Percentiles rank a stretch among this genome's conserved stretches.
phyloP scores from a whole-genome alignment of 805 yeast species.

The Zygosaccharomyces kombuchaensis region DNA sequence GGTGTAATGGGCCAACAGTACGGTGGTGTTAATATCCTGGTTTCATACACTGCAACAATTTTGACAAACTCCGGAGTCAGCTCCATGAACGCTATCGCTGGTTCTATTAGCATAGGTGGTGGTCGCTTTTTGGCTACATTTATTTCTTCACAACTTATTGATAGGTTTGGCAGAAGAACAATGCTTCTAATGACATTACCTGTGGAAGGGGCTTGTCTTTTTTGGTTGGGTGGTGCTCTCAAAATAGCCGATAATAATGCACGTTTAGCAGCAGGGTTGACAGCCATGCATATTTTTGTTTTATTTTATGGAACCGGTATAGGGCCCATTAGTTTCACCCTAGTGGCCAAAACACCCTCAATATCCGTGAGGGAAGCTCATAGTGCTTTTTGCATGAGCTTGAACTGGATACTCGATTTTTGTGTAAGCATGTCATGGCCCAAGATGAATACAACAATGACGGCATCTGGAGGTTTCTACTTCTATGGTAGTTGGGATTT shows the following conservation, averaged over 20 bases:
- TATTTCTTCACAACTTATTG: slow-evolving; percentile 56
- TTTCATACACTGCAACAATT: slow-evolving; percentile 57
- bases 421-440: slow-evolving; percentile 58
- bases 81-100: slow-evolving; percentile 48
- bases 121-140: slow-evolving; percentile 53
- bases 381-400: slow-evolving; percentile 47
- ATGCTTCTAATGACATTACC: slow-evolving; percentile 56
- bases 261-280: slow-evolving; percentile 42
- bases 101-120: slow-evolving; percentile 54
- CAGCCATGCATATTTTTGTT: slow-evolving; percentile 45
- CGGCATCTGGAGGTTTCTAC: slow-evolving; percentile 47
- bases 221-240: slow-evolving; percentile 48
- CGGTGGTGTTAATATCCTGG: slow-evolving; percentile 67
- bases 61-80: slow-evolving; percentile 50
- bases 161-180: slow-evolving; percentile 64
- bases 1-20: slow-evolving; percentile 68
- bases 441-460: slow-evolving; percentile 41
- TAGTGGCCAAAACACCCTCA: slow-evolving; percentile 51
- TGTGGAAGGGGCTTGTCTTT: slow-evolving; percentile 50
- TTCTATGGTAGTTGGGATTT: slow-evolving; percentile 52
- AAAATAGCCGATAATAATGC: slow-evolving; percentile 37
- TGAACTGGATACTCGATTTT: slow-evolving; percentile 40
- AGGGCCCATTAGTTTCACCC: slow-evolving; percentile 53
- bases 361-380: slow-evolving; percentile 49
- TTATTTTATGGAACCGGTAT: slow-evolving; percentile 47